Evolutionary conservation across 306 rosid genomes (phyloP).

Genomic region (Cucurbita pepo): DNA sequence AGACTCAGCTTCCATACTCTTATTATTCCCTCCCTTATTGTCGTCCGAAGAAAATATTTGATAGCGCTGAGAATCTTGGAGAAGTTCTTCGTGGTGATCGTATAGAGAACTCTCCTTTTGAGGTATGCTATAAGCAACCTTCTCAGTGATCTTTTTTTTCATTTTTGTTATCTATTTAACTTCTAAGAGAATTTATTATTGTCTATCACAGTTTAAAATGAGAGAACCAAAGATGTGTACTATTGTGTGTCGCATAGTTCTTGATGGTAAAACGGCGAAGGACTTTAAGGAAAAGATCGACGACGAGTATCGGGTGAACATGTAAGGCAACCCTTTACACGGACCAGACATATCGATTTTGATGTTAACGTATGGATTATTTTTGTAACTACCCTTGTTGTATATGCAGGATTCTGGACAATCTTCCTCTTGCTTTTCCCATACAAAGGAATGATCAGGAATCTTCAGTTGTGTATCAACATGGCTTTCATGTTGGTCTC

Average conservation of each 20-base stretch:
- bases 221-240: slow-evolving; percentile 84
- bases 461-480: slow-evolving; percentile 54
- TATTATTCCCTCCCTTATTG: slow-evolving; percentile 73
- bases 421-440: slow-evolving; percentile 81
- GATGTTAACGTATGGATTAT: neutral
- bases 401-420: slow-evolving; percentile 61
- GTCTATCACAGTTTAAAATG: slow-evolving; percentile 58
- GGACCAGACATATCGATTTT: slow-evolving; percentile 2
- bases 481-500: slow-evolving; percentile 77
- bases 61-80: slow-evolving; percentile 93
- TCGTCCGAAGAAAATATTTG: slow-evolving; percentile 47
- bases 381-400: neutral
- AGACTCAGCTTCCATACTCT: slow-evolving; percentile 81
- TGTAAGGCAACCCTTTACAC: slow-evolving; percentile 28
- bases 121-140: slow-evolving; percentile 23
- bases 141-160: neutral
- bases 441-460: slow-evolving; percentile 56
- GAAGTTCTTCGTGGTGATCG: slow-evolving; percentile 92
- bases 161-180: neutral
- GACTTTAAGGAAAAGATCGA: slow-evolving; percentile 70
- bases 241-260: slow-evolving; percentile 39
- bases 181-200: slow-evolving; percentile 1
- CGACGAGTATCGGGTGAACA: slow-evolving; percentile 76
- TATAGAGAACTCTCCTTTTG: slow-evolving; percentile 76
- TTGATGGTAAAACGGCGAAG: slow-evolving; percentile 45